A percentile compares a stretch with the other conserved stretches of the same genome.
These are phyloP conservation scores for Galerina sulciceps DNA, from an alignment of 768 basidiomycete genomes.

Conservation along the genomic window DNA sequence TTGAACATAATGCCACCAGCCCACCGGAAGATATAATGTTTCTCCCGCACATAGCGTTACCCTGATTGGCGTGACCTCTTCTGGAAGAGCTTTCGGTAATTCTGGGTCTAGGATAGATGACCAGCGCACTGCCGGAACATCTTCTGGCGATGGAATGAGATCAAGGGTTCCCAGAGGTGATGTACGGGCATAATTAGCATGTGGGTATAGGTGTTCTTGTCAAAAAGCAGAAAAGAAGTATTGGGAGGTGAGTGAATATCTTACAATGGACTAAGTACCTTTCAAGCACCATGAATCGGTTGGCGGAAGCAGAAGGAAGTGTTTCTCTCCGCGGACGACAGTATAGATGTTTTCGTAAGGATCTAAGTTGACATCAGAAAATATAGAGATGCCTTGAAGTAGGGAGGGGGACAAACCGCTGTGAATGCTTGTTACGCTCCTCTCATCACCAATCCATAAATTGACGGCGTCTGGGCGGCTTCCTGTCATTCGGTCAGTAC, in stretches of 20 bases:
- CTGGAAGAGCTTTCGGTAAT: slow-evolving; percentile 46
- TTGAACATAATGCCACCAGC: slow-evolving; percentile 93
- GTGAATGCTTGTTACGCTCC: slow-evolving; percentile 85
- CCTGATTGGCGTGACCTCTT: slow-evolving; percentile 64
- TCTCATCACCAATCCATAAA: slow-evolving; percentile 85
- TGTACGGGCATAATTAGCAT: slow-evolving; percentile 65
- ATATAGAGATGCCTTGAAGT: not conserved
- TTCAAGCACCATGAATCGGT: slow-evolving; percentile 85
- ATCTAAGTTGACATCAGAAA: slow-evolving; percentile 42
- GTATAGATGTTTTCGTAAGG: slow-evolving; percentile 95
- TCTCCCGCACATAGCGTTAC: slow-evolving; percentile 75
- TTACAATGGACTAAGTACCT: slow-evolving; percentile 48
- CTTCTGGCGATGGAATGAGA: slow-evolving; percentile 33
- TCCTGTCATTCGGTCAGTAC: slow-evolving; percentile 36
- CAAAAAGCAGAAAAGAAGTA: not conserved
- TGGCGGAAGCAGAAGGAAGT: slow-evolving; percentile 86
- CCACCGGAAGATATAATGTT: slow-evolving; percentile 86
- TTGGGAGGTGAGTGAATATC: not conserved
- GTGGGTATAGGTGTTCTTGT: slow-evolving; percentile 60
- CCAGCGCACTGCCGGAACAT: slow-evolving; percentile 70
- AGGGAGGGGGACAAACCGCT: slow-evolving; percentile 55
- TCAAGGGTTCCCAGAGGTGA: slow-evolving; percentile 32
- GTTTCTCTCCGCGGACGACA: slow-evolving; percentile 82
- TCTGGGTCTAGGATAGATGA: slow-evolving; percentile 72
- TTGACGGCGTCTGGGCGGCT: slow-evolving; percentile 86